Evolutionary conservation across 495 filamentous ascomycete genomes (phyloP).

Genomic region (Penicillium cosmopolitanum): DNA sequence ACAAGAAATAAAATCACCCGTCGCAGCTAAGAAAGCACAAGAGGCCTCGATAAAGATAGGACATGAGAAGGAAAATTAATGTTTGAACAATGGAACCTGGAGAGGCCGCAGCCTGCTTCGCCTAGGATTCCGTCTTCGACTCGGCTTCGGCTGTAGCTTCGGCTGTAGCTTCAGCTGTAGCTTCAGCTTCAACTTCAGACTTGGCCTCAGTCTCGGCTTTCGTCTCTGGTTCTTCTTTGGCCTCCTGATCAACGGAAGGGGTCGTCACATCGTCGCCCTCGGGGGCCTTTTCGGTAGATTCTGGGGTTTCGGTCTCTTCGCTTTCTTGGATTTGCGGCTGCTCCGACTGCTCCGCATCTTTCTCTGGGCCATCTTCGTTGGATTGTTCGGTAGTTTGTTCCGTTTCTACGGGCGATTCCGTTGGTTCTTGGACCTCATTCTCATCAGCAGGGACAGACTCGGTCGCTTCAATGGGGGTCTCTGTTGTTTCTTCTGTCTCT

Average conservation of each 20-base stretch:
- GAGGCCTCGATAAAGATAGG: constrained; percentile 12
- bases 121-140: constrained; percentile 13
- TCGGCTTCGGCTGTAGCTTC: constrained; percentile 1
- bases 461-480: not conserved
- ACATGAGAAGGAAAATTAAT: constrained; percentile 11
- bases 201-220: constrained; percentile 9
- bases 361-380: not conserved
- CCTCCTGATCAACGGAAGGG: constrained; percentile 12
- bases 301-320: constrained; percentile 1
- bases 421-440: constrained; percentile 6
- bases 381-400: constrained; percentile 10
- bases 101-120: constrained; percentile 15
- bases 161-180: constrained; percentile 1
- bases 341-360: constrained; percentile 1
- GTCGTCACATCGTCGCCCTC: constrained; percentile 19
- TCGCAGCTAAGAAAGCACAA: constrained; percentile 13
- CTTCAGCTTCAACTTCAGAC: constrained; percentile 14
- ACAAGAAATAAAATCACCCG: constrained; percentile 28
- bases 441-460: constrained; percentile 5
- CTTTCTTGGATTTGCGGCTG: constrained; percentile 11
- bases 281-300: constrained; percentile 8
- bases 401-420: constrained; percentile 9
- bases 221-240: constrained; percentile 16
- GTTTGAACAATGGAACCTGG: not conserved
- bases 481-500: constrained; percentile 5